A percentile compares a stretch with the other conserved stretches of the same genome.
Conservation (phyloP, 257 asterid species). For the Jacaranda copaia region DNA sequence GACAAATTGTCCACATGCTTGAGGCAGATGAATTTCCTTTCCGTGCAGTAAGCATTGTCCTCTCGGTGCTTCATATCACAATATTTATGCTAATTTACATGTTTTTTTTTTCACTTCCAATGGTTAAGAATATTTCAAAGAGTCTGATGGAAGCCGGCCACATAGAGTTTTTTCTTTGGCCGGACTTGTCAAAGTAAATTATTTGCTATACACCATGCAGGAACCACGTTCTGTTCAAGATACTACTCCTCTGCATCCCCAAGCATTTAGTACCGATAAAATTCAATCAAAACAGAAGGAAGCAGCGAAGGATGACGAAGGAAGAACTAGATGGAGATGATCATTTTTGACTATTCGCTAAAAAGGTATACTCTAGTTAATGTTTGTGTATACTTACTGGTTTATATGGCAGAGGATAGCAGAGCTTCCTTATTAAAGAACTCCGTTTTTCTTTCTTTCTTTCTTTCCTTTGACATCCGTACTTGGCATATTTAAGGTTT, state of each 20-base stretch:
- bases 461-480: neutral
- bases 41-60: conserved; percentile 62
- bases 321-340: conserved; percentile 55
- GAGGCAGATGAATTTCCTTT: conserved; percentile 92
- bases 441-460: neutral
- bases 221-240: conserved; percentile 72
- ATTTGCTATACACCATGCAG: conserved; percentile 43
- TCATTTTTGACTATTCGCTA: conserved; percentile 35
- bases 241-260: conserved; percentile 53
- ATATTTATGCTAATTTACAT: neutral
- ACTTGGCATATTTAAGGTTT: conserved; percentile 12
- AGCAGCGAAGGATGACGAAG: conserved; percentile 51
- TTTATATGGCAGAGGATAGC: conserved; percentile 30
- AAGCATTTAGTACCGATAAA: conserved; percentile 41
- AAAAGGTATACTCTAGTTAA: conserved; percentile 44
- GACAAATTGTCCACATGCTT: conserved; percentile 96
- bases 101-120: too few species aligned
- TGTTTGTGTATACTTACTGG: conserved; percentile 38
- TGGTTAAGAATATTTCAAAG: neutral
- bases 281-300: conserved; percentile 46
- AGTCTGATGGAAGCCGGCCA: too few species aligned
- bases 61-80: neutral
- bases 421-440: conserved; percentile 19
- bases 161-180: neutral
- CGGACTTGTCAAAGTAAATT: conserved; percentile 1